Percentiles rank a stretch among this genome's conserved stretches.
These are phyloP conservation scores for Phytophthora rubi DNA, from an alignment of 352 stramenopile genomes.

Conservation along the genomic window DNA sequence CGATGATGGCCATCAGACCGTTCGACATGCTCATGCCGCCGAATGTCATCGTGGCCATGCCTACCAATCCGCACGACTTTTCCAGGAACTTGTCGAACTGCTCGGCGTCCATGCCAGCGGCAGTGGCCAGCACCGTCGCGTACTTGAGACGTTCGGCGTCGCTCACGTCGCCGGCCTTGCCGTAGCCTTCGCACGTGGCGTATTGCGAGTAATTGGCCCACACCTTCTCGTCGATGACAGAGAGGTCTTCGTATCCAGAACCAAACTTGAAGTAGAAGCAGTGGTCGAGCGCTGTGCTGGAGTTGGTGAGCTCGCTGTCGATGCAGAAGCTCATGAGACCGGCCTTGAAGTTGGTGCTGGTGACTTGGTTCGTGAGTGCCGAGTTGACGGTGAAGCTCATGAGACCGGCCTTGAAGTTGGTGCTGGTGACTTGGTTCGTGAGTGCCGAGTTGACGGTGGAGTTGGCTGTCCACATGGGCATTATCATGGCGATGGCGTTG, in stretches of 20 bases:
- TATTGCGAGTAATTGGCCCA: constrained; percentile 51
- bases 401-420: constrained; percentile 31
- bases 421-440: constrained; percentile 16
- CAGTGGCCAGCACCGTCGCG: constrained; percentile 39
- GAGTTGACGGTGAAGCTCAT: constrained; percentile 33
- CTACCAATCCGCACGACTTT: constrained; percentile 4
- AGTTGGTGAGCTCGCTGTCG: constrained; percentile 53
- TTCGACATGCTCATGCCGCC: constrained; percentile 45
- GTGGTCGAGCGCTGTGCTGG: constrained; percentile 48
- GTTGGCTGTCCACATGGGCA: constrained; percentile 25
- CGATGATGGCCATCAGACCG: constrained; percentile 53
- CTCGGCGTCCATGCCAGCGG: constrained; percentile 47
- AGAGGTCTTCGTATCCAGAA: constrained; percentile 49
- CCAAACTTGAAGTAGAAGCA: constrained; percentile 73
- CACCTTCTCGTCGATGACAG: constrained; percentile 34
- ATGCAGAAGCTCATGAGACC: constrained; percentile 44
- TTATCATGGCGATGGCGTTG: constrained; percentile 22
- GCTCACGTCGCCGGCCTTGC: constrained; percentile 35
- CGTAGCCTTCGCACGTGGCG: constrained; percentile 59
- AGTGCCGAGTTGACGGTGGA: constrained; percentile 26
- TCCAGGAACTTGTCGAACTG: constrained; percentile 68
- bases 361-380: constrained; percentile 13
- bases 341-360: constrained; percentile 31
- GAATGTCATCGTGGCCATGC: constrained; percentile 22
- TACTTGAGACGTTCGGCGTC: constrained; percentile 39